Evolutionary conservation across 371 early-diverging fungal genomes (phyloP).

Genomic region (Lichtheimia corymbifera): DNA sequence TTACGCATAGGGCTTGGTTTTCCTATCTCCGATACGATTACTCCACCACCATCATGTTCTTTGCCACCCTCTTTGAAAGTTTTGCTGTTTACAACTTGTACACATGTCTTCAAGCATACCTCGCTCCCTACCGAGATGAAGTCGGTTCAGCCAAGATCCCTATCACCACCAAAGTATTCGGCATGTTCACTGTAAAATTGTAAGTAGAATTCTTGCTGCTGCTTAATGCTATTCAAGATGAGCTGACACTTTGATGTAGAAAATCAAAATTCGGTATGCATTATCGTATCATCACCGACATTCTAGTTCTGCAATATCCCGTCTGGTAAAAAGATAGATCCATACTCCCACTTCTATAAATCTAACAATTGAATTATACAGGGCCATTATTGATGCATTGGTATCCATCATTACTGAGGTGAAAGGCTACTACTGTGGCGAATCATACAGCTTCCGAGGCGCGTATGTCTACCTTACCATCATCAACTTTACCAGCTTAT

Average conservation of each 20-base stretch:
- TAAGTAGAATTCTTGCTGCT: constrained; percentile 18
- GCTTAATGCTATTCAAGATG: not conserved
- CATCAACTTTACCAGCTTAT: constrained; percentile 47
- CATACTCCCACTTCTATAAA: not conserved
- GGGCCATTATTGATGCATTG: constrained; percentile 46
- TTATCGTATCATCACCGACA: constrained; percentile 45
- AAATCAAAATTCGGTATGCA: constrained; percentile 55
- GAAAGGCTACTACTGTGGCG: constrained; percentile 47
- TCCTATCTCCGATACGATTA: constrained; percentile 50
- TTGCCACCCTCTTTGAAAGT: constrained; percentile 47
- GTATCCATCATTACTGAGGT: constrained; percentile 43
- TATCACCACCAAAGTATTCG: constrained; percentile 36
- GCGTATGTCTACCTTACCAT: constrained; percentile 44
- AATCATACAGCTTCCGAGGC: constrained; percentile 35
- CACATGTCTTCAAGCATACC: constrained; percentile 42
- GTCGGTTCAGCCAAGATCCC: constrained; percentile 33
- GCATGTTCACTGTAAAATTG: constrained; percentile 34
- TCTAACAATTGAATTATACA: constrained; percentile 5
- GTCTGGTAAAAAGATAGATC: constrained; percentile 36
- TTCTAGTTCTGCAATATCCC: constrained; percentile 49
- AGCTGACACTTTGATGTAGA: constrained; percentile 16
- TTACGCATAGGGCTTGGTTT: constrained; percentile 34
- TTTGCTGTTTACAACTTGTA: constrained; percentile 54
- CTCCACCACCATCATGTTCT: constrained; percentile 50
- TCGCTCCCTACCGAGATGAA: constrained; percentile 41